phyloP scores from a whole-genome alignment of 225 moss, liverwort and hornwort genomes.

The Neckera pumila region DNA sequence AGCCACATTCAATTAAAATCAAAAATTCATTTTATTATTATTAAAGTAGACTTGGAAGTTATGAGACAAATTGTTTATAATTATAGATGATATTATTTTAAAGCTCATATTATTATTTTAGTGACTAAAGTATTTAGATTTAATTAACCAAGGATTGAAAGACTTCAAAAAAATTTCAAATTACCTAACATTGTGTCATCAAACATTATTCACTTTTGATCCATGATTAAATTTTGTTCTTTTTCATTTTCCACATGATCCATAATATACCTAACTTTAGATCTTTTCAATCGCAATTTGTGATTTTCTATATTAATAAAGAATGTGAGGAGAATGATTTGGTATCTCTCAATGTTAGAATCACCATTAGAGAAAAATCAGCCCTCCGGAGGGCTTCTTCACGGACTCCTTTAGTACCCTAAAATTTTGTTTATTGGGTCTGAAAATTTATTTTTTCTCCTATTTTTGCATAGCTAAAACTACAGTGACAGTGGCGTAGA shows the following conservation, averaged over 20 bases:
- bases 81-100: not conserved
- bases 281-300: not conserved
- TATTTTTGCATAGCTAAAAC: no score
- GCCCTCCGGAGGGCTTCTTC: no score
- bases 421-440: no score
- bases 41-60: not conserved
- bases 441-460: no score
- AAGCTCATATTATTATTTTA: not conserved
- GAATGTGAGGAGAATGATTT: not conserved
- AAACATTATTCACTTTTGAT: not conserved
- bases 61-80: not conserved
- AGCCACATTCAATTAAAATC: not conserved
- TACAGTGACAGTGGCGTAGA: no score
- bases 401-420: no score
- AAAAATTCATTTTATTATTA: not conserved
- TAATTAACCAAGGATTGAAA: not conserved
- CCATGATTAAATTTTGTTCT: not conserved
- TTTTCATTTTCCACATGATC: not conserved
- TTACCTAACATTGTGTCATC: rapidly evolving
- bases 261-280: not conserved
- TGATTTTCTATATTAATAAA: not conserved
- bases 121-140: no score
- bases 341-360: not conserved
- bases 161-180: rapidly evolving
- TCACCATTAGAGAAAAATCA: no score